Evolutionary conservation across 345 rosid genomes (phyloP).

Genomic region (Kernera saxatilis): DNA sequence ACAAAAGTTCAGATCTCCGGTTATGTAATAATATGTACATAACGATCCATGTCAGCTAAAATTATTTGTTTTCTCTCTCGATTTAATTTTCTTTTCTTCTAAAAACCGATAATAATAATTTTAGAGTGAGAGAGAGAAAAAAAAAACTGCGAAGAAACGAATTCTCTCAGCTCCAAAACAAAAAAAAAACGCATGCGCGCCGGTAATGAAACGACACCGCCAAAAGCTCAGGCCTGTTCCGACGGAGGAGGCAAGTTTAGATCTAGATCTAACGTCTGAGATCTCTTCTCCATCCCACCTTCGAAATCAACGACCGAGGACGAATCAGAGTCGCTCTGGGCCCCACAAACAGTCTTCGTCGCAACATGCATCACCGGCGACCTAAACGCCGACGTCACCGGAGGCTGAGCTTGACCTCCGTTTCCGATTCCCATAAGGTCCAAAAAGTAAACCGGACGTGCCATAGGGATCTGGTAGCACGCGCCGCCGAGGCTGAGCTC

Average conservation of each 20-base stretch:
- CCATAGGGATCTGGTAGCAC: constrained; percentile 27
- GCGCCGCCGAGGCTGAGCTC: constrained; percentile 39
- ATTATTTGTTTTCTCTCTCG: constrained; percentile 15
- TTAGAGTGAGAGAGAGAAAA: not conserved
- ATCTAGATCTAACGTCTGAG: constrained; percentile 50
- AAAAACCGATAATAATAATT: constrained; percentile 20
- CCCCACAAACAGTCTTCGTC: constrained; percentile 14
- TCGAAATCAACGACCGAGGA: constrained; percentile 56
- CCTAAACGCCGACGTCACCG: constrained; percentile 7
- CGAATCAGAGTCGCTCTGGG: constrained; percentile 65
- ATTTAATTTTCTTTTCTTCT: not conserved
- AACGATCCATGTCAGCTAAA: constrained; percentile 31
- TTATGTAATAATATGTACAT: constrained; percentile 37
- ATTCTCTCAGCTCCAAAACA: constrained; percentile 13
- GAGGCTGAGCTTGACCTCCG: constrained; percentile 16
- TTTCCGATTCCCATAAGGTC: constrained; percentile 45
- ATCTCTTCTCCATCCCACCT: constrained; percentile 25
- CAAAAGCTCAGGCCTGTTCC: constrained; percentile 43
- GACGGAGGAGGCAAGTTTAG: constrained; percentile 63
- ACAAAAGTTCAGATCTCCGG: constrained; percentile 29
- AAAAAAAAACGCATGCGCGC: constrained; percentile 1
- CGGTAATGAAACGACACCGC: constrained; percentile 20
- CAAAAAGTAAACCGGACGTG: constrained; percentile 43
- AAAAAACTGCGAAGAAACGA: constrained; percentile 1
- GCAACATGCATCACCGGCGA: constrained; percentile 22